Evolutionary conservation across 2,329 filamentous ascomycete genomes (phyloP).

Genomic region (Penicillium brevicompactum): DNA sequence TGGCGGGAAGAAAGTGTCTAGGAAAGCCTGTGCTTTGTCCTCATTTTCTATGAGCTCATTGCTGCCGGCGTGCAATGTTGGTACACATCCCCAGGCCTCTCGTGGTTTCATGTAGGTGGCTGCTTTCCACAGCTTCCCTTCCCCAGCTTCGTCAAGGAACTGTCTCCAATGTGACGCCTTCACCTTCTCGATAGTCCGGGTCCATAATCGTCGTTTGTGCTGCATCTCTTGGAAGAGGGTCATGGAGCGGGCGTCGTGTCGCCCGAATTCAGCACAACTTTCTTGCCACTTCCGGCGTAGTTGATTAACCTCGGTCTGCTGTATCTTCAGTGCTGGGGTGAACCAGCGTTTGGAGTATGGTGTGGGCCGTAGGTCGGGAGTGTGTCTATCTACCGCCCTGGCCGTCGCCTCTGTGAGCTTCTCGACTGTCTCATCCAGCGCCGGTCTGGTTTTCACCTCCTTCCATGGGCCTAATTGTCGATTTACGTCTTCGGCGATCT

Average conservation of each 20-base stretch:
- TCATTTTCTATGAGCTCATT: constrained; percentile 4
- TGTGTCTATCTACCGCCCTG: not conserved
- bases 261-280: constrained; percentile 13
- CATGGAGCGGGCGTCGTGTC: constrained; percentile 2
- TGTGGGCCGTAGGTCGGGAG: not conserved
- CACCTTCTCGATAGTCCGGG: constrained; percentile 11
- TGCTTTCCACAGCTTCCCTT: constrained; percentile 19
- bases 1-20: constrained; percentile 13
- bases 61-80: constrained; percentile 1
- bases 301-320: constrained; percentile 23
- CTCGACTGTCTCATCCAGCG: not conserved
- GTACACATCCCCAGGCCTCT: constrained; percentile 16
- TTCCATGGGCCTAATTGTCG: not conserved
- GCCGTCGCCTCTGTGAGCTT: not conserved
- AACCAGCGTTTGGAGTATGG: constrained; percentile 30
- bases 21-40: constrained; percentile 11
- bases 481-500: not conserved
- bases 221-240: constrained; percentile 15
- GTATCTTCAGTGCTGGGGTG: constrained; percentile 23
- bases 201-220: constrained; percentile 20
- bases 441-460: not conserved
- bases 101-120: constrained; percentile 15
- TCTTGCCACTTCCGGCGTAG: constrained; percentile 21
- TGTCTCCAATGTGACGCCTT: constrained; percentile 19
- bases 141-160: constrained; percentile 18